A percentile compares a stretch with the other conserved stretches of the same genome.
Conservation (phyloP, 1,284 basidiomycete species). For the Rhodotorula sp. region DNA sequence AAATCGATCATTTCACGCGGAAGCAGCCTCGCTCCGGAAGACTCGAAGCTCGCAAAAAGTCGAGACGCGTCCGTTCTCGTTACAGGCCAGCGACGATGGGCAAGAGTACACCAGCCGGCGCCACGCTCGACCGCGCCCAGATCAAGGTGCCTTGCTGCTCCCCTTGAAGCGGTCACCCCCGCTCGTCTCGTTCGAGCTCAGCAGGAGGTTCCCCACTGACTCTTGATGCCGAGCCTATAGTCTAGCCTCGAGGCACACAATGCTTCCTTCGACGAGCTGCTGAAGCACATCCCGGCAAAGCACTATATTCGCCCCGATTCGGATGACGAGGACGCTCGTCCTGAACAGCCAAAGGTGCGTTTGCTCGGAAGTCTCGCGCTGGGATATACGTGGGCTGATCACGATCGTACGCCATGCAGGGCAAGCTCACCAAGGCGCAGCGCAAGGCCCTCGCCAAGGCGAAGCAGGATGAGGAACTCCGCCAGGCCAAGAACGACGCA, state of each 20-base stretch:
- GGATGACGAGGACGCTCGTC: conserved; percentile 61
- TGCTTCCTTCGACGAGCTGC: conserved; percentile 71
- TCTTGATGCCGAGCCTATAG: conserved; percentile 42
- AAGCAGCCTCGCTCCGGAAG: not conserved
- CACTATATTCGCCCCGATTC: conserved; percentile 72
- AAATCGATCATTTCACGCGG: not conserved
- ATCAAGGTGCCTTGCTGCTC: conserved; percentile 11
- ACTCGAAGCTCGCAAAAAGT: not conserved
- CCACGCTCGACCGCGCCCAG: not conserved
- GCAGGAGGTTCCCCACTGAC: not conserved
- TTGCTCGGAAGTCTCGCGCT: not conserved
- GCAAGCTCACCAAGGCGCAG: conserved; percentile 62
- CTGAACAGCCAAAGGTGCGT: conserved; percentile 13
- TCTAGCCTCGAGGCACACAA: conserved; percentile 77
- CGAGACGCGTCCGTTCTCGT: not conserved
- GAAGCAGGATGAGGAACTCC: conserved; percentile 62
- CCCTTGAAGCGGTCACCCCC: not conserved
- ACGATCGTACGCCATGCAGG: not conserved
- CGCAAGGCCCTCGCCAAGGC: conserved; percentile 75
- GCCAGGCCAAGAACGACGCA: conserved; percentile 51
- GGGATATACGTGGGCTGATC: not conserved
- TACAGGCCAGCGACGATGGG: not conserved
- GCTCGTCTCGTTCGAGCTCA: conserved; percentile 3
- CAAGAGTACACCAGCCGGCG: not conserved
- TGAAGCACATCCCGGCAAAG: conserved; percentile 79